Conservation (phyloP, 2,329 filamentous ascomycete species). For the Talaromyces sp. region DNA sequence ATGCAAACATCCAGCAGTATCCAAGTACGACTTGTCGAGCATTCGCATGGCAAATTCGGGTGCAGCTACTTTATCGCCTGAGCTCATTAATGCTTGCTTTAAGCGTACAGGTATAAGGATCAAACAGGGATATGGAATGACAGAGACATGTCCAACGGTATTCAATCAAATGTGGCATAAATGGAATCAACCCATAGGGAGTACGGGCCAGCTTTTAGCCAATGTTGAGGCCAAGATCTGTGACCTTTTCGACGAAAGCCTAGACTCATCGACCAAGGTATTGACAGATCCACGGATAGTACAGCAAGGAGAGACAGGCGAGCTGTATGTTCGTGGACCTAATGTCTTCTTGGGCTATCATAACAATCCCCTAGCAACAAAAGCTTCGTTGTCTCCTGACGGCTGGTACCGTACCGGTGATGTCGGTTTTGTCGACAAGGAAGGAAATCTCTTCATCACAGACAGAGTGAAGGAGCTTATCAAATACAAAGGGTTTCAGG, state of each 20-base stretch:
- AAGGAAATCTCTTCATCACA: conserved; percentile 35
- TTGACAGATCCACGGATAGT: conserved; percentile 30
- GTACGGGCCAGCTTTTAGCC: conserved; percentile 37
- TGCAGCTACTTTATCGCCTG: conserved; percentile 34
- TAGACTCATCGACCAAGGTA: background rate
- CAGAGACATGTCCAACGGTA: conserved; percentile 44
- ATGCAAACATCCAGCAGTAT: conserved; percentile 32
- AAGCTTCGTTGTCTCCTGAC: conserved; percentile 34
- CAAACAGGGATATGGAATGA: conserved; percentile 47
- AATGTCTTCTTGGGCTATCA: conserved; percentile 45
- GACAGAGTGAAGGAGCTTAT: conserved; percentile 43
- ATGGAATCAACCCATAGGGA: conserved; percentile 28
- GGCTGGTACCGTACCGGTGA: conserved; percentile 50
- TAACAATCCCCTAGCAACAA: conserved; percentile 39
- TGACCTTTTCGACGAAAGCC: conserved; percentile 31
- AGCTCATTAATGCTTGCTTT: conserved; percentile 32
- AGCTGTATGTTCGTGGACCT: conserved; percentile 45
- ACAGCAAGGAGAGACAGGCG: conserved; percentile 35
- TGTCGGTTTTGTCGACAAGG: conserved; percentile 37
- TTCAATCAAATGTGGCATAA: conserved; percentile 40
- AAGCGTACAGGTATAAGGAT: conserved; percentile 37
- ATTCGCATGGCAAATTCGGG: conserved; percentile 39
- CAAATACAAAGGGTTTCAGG: conserved; percentile 45
- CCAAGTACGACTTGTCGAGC: conserved; percentile 36
- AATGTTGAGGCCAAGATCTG: conserved; percentile 41